Percentiles rank a stretch among this genome's conserved stretches.
Conservation (phyloP, 495 filamentous ascomycete genomes). For the Aspergillus nidulans region DNA sequence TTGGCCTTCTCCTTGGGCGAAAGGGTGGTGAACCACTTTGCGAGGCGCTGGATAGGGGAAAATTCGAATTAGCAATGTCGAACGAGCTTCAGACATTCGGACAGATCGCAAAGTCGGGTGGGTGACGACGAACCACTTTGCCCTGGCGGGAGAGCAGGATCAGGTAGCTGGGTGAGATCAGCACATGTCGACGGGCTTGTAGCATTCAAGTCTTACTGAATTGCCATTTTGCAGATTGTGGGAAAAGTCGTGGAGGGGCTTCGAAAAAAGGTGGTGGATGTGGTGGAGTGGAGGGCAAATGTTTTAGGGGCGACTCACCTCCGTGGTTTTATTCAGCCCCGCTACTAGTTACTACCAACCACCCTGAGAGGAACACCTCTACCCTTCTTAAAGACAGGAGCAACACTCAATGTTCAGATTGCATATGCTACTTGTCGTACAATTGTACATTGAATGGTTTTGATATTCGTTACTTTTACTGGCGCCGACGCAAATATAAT, state of each 20-base stretch:
- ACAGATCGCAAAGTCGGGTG: constrained; percentile 29
- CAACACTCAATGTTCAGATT: not conserved
- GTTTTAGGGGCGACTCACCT: constrained; percentile 35
- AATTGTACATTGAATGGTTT: not conserved
- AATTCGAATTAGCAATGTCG: constrained; percentile 23
- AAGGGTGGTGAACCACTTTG: constrained; percentile 99
- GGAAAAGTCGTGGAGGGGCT: constrained; percentile 16
- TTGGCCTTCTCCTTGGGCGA: constrained; percentile 99
- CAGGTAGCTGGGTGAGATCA: constrained; percentile 68
- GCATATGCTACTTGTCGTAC: not conserved
- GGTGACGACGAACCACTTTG: constrained; percentile 78
- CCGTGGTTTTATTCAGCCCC: constrained; percentile 15
- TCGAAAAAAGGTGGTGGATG: constrained; percentile 16
- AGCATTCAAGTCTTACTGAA: constrained; percentile 46
- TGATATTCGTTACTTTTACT: not conserved
- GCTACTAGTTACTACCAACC: not conserved
- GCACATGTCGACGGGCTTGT: constrained; percentile 11
- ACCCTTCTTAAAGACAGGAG: not conserved
- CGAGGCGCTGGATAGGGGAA: constrained; percentile 68
- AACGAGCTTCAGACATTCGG: constrained; percentile 18
- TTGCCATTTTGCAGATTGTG: constrained; percentile 47
- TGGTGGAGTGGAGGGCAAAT: constrained; percentile 26
- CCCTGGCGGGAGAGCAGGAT: constrained; percentile 97
- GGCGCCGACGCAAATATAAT: not conserved
- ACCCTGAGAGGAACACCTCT: not conserved